Conservation (phyloP, 192 early-diverging fungal species). For the Podila horticola region DNA sequence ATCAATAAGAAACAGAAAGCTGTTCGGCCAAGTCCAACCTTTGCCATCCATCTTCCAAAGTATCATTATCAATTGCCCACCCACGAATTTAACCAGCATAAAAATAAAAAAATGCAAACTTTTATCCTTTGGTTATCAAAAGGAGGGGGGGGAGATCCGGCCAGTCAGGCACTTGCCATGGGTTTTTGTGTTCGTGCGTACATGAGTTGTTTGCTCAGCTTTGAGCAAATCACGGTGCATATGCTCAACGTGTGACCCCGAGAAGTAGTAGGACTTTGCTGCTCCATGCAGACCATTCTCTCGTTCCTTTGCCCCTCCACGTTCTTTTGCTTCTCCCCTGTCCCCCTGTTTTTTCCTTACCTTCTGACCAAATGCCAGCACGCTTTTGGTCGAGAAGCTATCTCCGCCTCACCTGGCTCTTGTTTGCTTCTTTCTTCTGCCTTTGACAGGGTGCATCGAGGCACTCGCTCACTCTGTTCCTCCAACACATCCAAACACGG, state of each 20-base stretch:
- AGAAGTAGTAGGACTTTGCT: too few relatives aligned
- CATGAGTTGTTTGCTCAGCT: too few relatives aligned
- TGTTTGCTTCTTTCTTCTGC: too few relatives aligned
- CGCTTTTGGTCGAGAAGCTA: too few relatives aligned
- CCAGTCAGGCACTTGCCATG: too few relatives aligned
- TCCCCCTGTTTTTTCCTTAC: neutral
- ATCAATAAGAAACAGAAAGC: conserved; percentile 10
- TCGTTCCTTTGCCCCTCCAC: neutral
- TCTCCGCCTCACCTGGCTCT: too few relatives aligned
- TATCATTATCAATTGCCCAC: neutral
- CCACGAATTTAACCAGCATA: too few relatives aligned
- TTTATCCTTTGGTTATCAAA: too few relatives aligned
- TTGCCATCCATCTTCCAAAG: neutral
- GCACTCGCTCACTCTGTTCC: neutral
- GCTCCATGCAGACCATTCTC: neutral
- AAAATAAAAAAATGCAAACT: too few relatives aligned
- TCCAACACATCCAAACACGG: neutral
- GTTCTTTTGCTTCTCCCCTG: neutral
- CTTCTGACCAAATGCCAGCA: neutral
- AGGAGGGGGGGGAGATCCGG: too few relatives aligned
- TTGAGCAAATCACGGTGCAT: neutral
- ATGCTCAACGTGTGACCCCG: neutral
- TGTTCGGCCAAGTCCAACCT: neutral
- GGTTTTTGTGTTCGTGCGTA: too few relatives aligned
- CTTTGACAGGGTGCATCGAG: too few relatives aligned